Evolutionary conservation across 1,139 yeast genomes (phyloP).

Genomic region (Candida sojae): DNA sequence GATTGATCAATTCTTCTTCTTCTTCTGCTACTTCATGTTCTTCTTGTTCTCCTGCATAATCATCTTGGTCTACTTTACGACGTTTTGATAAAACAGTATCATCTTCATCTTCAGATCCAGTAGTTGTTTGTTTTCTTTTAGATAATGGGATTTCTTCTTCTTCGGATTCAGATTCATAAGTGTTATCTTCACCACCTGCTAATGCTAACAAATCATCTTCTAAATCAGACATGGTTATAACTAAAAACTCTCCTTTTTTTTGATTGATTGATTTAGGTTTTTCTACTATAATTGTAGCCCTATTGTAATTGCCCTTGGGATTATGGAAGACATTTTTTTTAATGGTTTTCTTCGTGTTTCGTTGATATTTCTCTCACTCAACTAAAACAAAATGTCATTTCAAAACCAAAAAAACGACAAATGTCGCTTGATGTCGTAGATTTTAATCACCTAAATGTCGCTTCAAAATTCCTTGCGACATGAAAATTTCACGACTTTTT

Average conservation of each 20-base stretch:
- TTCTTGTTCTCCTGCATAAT: conserved; percentile 19
- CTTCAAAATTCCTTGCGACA: neutral
- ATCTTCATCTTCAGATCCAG: conserved; percentile 22
- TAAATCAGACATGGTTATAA: conserved; percentile 52
- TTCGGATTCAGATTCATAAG: conserved; percentile 20
- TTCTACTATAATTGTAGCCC: no score
- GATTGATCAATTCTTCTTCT: conserved; percentile 51
- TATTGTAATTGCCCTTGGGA: no score
- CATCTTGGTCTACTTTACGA: conserved; percentile 11
- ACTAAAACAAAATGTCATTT: neutral
- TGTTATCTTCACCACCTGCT: conserved; percentile 66
- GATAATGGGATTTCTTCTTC: conserved; percentile 19
- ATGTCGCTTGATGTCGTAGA: neutral
- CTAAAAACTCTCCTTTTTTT: neutral
- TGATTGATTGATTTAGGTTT: neutral
- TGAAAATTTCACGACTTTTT: neutral
- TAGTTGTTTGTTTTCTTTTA: conserved; percentile 20
- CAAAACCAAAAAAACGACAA: no score
- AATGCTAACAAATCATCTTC: conserved; percentile 90
- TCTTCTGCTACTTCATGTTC: conserved; percentile 30
- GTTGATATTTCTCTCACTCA: neutral
- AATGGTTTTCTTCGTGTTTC: neutral
- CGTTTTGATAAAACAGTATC: conserved; percentile 20
- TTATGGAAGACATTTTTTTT: neutral
- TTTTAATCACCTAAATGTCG: neutral